Conservation (phyloP, 768 basidiomycete species). For the Mycena latifolia region DNA sequence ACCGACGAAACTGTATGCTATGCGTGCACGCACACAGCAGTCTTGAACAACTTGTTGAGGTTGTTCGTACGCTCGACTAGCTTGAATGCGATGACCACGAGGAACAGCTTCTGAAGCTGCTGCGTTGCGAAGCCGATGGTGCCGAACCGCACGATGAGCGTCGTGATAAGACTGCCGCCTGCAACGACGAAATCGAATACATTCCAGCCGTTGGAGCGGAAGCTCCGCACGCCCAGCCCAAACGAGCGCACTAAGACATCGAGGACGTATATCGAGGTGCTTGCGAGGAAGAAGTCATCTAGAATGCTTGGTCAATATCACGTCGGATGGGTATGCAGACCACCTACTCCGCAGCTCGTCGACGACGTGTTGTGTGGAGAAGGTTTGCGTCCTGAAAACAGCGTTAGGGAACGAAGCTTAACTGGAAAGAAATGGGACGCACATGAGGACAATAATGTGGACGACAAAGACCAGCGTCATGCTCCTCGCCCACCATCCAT, state of each 20-base stretch:
- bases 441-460: conserved; percentile 90
- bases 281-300: conserved; percentile 84
- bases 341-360: conserved; percentile 73
- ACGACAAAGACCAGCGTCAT: conserved; percentile 85
- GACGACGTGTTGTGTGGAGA: conserved; percentile 60
- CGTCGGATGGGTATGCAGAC: background rate
- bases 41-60: conserved; percentile 97
- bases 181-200: conserved; percentile 89
- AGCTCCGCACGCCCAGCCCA: conserved; percentile 88
- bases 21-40: conserved; percentile 78
- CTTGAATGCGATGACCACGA: conserved; percentile 95
- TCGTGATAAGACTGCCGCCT: conserved; percentile 86
- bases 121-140: conserved; percentile 62
- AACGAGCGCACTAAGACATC: conserved; percentile 84
- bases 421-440: conserved; percentile 43
- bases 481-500: conserved; percentile 90
- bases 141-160: conserved; percentile 74
- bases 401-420: conserved; percentile 20
- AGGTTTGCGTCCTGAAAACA: conserved; percentile 80
- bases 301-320: conserved; percentile 17
- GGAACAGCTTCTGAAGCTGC: conserved; percentile 90
- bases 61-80: conserved; percentile 89
- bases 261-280: conserved; percentile 79
- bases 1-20: background rate
- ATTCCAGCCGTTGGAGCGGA: conserved; percentile 95